Evolutionary conservation across 1,284 basidiomycete species (phyloP).

Genomic region (Moniliophthora roreri): DNA sequence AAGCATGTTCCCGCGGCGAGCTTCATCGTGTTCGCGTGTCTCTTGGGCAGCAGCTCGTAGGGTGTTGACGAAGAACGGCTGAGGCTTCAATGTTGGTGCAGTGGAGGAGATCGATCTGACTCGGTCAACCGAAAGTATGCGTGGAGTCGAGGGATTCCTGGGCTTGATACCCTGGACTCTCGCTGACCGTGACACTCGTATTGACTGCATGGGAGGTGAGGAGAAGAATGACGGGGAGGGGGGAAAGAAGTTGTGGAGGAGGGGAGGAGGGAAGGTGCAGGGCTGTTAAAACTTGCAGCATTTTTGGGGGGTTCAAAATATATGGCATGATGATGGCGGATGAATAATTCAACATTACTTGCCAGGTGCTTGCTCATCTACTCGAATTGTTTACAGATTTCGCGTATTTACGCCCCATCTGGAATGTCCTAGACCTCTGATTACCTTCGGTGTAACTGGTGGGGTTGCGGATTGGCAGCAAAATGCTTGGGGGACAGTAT

Average conservation of each 20-base stretch:
- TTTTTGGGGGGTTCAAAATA: no score
- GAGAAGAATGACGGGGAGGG: no score
- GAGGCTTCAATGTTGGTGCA: constrained; percentile 26
- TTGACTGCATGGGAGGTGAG: background rate
- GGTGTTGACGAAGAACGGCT: constrained; percentile 41
- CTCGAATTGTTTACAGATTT: no score
- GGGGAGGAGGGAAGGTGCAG: background rate
- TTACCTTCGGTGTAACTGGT: no score
- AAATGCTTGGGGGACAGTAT: no score
- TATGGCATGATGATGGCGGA: no score
- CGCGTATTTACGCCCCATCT: no score
- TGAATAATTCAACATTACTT: no score
- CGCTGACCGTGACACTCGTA: background rate
- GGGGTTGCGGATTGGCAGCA: no score
- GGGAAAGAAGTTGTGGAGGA: background rate
- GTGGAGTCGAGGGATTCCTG: background rate
- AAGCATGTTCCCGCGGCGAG: constrained; percentile 35
- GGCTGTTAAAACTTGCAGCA: no score
- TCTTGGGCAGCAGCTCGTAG: constrained; percentile 27
- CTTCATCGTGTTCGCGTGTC: constrained; percentile 9
- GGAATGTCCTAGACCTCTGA: no score
- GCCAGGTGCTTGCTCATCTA: no score
- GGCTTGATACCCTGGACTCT: background rate
- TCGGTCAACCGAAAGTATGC: background rate
- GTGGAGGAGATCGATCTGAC: constrained; percentile 17